Evolutionary conservation across 108 stramenopile species (phyloP).

Genomic region (Seminavis robusta): DNA sequence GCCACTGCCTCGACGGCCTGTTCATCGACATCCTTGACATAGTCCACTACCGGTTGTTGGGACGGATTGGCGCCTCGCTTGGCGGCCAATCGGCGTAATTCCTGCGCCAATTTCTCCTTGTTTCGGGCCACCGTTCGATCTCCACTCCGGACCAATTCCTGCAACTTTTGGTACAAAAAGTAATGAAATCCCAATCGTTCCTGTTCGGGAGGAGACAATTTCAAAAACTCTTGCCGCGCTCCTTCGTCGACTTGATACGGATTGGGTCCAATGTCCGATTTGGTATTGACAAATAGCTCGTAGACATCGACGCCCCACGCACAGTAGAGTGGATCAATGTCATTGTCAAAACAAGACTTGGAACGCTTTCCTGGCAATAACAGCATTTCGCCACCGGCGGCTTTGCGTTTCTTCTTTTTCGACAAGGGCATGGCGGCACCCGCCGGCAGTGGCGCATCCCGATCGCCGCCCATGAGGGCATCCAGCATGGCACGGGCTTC

Average conservation of each 20-base stretch:
- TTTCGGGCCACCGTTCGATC: conserved; percentile 75
- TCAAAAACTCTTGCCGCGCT: conserved; percentile 62
- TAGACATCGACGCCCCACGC: conserved; percentile 88
- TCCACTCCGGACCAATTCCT: conserved; percentile 69
- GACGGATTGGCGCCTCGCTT: conserved; percentile 51
- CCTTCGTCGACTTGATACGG: conserved; percentile 60
- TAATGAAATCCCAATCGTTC: conserved; percentile 73
- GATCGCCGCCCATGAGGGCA: conserved; percentile 84
- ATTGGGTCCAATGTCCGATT: conserved; percentile 75
- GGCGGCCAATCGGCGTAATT: conserved; percentile 49
- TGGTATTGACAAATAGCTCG: conserved; percentile 88
- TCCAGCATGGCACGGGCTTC: conserved; percentile 81
- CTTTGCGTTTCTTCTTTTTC: conserved; percentile 18
- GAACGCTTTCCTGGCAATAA: conserved; percentile 39
- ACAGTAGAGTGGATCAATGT: conserved; percentile 82
- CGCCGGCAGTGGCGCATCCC: conserved; percentile 66
- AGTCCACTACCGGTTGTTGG: too few relatives aligned
- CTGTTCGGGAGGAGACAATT: conserved; percentile 67
- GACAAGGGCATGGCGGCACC: conserved; percentile 49
- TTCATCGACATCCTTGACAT: conserved; percentile 44
- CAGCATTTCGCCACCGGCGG: conserved; percentile 17
- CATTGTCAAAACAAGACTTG: conserved; percentile 79
- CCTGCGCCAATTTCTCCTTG: conserved; percentile 76
- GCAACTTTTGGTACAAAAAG: conserved; percentile 68
- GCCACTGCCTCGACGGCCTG: conserved; percentile 56